Conservation (phyloP, 352 stramenopile species). For the Pythium dissimile region DNA sequence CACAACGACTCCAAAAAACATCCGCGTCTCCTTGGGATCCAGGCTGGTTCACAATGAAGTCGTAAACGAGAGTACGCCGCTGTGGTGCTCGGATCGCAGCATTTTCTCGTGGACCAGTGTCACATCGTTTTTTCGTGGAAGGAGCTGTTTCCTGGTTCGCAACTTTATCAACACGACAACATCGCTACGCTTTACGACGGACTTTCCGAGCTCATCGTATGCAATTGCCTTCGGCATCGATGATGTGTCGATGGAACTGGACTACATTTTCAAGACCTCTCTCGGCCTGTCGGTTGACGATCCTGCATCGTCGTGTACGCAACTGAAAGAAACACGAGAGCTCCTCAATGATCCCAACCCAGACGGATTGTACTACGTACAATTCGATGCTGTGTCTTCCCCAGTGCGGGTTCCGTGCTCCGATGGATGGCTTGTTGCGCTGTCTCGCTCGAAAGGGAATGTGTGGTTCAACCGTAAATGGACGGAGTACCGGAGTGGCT, state of each 20-base stretch:
- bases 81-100: conserved; percentile 37
- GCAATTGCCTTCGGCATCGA: conserved; percentile 55
- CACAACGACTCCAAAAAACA: conserved; percentile 32
- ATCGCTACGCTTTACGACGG: conserved; percentile 37
- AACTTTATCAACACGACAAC: conserved; percentile 34
- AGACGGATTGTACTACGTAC: conserved; percentile 51
- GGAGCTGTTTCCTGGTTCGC: conserved; percentile 37
- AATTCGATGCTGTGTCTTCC: conserved; percentile 25
- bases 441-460: conserved; percentile 40
- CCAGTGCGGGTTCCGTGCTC: conserved; percentile 40
- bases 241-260: conserved; percentile 57
- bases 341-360: conserved; percentile 41
- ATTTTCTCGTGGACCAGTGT: conserved; percentile 12
- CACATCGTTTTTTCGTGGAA: conserved; percentile 34
- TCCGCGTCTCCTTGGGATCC: conserved; percentile 44
- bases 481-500: conserved; percentile 54
- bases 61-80: conserved; percentile 35
- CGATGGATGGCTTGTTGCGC: conserved; percentile 56
- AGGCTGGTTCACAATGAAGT: conserved; percentile 36
- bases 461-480: conserved; percentile 60
- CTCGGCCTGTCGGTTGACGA: conserved; percentile 41
- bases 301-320: conserved; percentile 44
- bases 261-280: conserved; percentile 47
- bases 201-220: conserved; percentile 35
- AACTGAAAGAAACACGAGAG: conserved; percentile 41